phyloP scores from a whole-genome alignment of 495 filamentous ascomycete species.

The Penicillium silybi region DNA sequence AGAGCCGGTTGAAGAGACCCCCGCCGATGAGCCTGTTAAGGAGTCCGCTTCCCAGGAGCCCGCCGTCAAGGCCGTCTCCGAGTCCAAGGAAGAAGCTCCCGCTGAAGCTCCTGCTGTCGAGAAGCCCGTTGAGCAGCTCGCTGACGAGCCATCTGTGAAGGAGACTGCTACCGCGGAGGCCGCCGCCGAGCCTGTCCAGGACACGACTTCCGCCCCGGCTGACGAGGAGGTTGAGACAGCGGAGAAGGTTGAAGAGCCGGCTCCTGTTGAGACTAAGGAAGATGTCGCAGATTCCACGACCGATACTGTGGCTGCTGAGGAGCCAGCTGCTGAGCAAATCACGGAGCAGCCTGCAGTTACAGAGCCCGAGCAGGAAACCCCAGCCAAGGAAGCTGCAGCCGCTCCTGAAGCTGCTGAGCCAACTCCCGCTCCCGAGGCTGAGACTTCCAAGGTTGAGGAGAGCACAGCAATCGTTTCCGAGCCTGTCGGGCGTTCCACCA shows the following conservation, averaged over 20 bases:
- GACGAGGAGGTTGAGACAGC: background rate
- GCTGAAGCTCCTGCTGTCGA: background rate
- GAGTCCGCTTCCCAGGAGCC: slow-evolving; percentile 7
- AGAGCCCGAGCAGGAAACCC: background rate
- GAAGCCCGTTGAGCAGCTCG: slow-evolving; percentile 7
- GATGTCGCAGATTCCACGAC: slow-evolving; percentile 2
- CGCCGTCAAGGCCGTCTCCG: slow-evolving; percentile 6
- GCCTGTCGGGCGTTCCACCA: background rate
- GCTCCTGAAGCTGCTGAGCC: background rate
- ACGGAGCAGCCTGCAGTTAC: background rate
- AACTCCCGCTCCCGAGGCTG: background rate
- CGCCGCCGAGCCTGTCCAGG: slow-evolving; percentile 6
- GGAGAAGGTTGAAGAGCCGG: background rate
- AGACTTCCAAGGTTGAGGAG: background rate
- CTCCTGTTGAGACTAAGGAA: slow-evolving; percentile 3
- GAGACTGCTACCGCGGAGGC: slow-evolving; percentile 5
- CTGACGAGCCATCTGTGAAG: background rate
- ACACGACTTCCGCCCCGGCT: background rate
- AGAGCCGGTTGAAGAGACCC: slow-evolving; percentile 7
- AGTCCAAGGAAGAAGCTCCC: slow-evolving; percentile 1
- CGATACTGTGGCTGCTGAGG: slow-evolving; percentile 7
- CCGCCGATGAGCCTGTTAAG: slow-evolving; percentile 11
- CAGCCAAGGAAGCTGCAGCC: background rate
- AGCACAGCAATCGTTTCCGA: background rate
- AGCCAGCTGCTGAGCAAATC: slow-evolving; percentile 8